Evolutionary conservation across 2,329 filamentous ascomycete genomes (phyloP).

Genomic region (Aspergillus fumigatus): DNA sequence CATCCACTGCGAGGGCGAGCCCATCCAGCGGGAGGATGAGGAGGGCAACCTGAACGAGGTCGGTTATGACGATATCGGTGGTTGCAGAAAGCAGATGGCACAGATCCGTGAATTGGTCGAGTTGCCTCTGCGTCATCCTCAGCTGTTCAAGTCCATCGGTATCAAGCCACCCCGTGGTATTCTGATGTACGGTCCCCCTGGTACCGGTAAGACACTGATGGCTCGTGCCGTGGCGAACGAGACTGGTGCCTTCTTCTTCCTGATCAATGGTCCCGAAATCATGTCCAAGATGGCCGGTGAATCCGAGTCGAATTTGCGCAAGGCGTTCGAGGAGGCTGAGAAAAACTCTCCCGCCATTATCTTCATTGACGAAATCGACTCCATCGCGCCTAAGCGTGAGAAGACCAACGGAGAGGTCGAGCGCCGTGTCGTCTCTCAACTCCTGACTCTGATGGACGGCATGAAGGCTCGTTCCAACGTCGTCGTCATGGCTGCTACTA

Average conservation of each 20-base stretch:
- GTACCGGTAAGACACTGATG: constrained; percentile 99
- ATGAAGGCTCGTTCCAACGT: constrained; percentile 99
- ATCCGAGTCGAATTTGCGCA: constrained; percentile 94
- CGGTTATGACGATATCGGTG: constrained; percentile 98
- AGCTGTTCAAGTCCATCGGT: constrained; percentile 99
- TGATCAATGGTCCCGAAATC: constrained; percentile 98
- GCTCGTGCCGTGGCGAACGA: constrained; percentile 98
- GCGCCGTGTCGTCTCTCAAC: constrained; percentile 95
- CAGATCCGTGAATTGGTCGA: constrained; percentile 99
- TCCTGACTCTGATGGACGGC: constrained; percentile 96
- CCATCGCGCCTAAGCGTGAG: constrained; percentile 98
- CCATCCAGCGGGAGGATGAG: constrained; percentile 96
- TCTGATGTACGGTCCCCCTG: constrained; percentile 90
- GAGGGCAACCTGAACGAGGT: constrained; percentile 99
- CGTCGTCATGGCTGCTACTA: constrained; percentile 98
- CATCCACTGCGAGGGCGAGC: constrained; percentile 97
- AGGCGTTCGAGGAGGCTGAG: constrained; percentile 99
- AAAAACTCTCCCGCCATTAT: constrained; percentile 99
- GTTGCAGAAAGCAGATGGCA: constrained; percentile 99
- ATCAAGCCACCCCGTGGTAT: constrained; percentile 99
- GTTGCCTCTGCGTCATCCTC: constrained; percentile 90
- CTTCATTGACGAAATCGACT: constrained; percentile 99
- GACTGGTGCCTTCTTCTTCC: constrained; percentile 98
- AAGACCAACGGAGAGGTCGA: constrained; percentile 99
- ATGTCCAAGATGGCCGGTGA: constrained; percentile 99